phyloP scores from a whole-genome alignment of 495 filamentous ascomycete species.

The Talaromyces stipitatus region DNA sequence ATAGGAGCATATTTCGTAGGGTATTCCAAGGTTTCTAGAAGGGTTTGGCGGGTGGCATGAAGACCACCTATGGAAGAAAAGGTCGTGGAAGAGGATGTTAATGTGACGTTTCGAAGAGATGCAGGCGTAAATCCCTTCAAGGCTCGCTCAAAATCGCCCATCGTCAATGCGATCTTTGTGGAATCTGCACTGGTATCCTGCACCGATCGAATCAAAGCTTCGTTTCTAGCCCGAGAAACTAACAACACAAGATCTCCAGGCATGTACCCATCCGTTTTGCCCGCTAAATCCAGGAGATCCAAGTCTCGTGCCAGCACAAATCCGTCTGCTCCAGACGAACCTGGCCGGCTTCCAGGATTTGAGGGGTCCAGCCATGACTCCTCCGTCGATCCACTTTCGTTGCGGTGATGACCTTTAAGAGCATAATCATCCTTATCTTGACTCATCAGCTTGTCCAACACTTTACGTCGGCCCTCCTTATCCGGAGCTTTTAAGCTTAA shows the following conservation, averaged over 20 bases:
- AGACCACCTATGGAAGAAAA: conserved; percentile 90
- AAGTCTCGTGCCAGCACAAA: conserved; percentile 66
- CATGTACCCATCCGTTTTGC: conserved; percentile 95
- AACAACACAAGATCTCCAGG: conserved; percentile 85
- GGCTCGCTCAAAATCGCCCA: conserved; percentile 71
- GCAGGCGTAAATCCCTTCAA: conserved; percentile 90
- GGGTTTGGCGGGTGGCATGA: conserved; percentile 70
- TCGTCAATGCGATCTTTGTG: conserved; percentile 51
- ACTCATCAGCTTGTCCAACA: conserved; percentile 61
- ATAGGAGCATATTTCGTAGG: conserved; percentile 97
- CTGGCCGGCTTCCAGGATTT: conserved; percentile 35
- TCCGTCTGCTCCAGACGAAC: conserved; percentile 46
- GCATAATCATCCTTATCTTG: conserved; percentile 28
- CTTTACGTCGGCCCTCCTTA: conserved; percentile 77
- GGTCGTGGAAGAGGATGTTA: conserved; percentile 81
- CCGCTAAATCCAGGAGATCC: conserved; percentile 87
- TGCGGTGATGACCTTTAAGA: conserved; percentile 31
- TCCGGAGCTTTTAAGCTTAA: conserved; percentile 81
- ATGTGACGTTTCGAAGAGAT: conserved; percentile 84
- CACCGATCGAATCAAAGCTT: conserved; percentile 74
- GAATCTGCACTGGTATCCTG: conserved; percentile 24
- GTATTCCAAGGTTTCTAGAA: conserved; percentile 93
- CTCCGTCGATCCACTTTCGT: conserved; percentile 31
- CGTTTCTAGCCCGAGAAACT: conserved; percentile 79
- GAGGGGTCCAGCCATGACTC: conserved; percentile 68